Percentiles rank a stretch among this genome's conserved stretches.
Conservation (phyloP, 805 yeast genomes). For the Candida suzukii region DNA sequence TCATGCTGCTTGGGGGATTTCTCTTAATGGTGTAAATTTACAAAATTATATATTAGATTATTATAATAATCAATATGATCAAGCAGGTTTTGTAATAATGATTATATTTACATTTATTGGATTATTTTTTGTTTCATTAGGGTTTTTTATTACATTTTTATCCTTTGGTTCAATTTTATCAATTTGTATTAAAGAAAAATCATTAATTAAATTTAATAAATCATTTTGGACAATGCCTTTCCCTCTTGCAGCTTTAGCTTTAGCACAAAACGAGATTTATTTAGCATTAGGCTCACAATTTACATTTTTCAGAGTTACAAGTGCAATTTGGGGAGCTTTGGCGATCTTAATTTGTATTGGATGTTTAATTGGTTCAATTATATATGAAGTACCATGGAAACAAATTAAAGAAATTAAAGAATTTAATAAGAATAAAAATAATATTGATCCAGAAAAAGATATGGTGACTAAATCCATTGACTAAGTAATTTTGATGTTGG, state of each 20-base stretch:
- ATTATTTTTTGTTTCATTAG: constrained; percentile 13
- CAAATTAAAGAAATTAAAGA: background rate
- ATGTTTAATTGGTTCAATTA: constrained; percentile 29
- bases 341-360: constrained; percentile 35
- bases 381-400: constrained; percentile 22
- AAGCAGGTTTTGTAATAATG: constrained; percentile 7
- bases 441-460: background rate
- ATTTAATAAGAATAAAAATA: background rate
- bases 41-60: constrained; percentile 7
- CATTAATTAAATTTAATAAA: constrained; percentile 24
- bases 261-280: constrained; percentile 49
- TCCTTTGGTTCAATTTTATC: constrained; percentile 32
- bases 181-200: constrained; percentile 23
- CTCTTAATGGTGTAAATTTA: constrained; percentile 24
- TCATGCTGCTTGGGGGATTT: constrained; percentile 70
- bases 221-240: constrained; percentile 79
- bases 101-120: constrained; percentile 7
- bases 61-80: background rate
- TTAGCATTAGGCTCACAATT: constrained; percentile 31
- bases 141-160: constrained; percentile 32
- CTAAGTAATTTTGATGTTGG: too few relatives aligned
- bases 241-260: constrained; percentile 74
- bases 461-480: background rate
- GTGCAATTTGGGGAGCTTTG: constrained; percentile 50
- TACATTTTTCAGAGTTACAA: constrained; percentile 51